Base-by-base conservation (phyloP, 164 flowering plant species). In the Berberis vulgaris region DNA sequence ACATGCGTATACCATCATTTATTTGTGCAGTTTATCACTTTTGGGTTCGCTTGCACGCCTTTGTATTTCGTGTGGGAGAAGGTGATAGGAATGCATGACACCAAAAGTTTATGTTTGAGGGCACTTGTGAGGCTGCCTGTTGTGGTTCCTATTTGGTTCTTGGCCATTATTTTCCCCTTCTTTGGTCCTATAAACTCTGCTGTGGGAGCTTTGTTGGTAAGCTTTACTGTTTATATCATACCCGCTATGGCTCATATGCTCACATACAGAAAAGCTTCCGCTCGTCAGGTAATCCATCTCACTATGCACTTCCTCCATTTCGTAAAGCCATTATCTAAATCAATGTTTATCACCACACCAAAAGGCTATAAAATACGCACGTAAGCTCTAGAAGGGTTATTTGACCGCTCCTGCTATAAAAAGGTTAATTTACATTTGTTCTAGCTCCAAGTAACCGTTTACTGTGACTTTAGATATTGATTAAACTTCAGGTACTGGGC, bases 11-110 rank as follows among this genome's bases (percentile, higher is more conserved):
- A 26, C 26, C 26, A 26, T 0, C 26, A 26, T 26, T 26, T 26
- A 26, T 26, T 26, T 46, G 45, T 49, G 42, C 53, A 91, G 96
- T 91, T 91, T 41, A 91, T 91, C 3, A 91, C 98, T 45, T 91
- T 91, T 69, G 98, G 98, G 59, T 91, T 91, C 62, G 98, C 98
- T 1, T 89, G 96, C 47, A 91, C 98, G 11, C 98, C 98, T 0
- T 65, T 91, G 69, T 91, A 91, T 79, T 91, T 91, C 59, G 98
- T 91, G 62, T 91, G 98, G 98, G 96, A 92, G 86, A 92, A 92
- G 71, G 94, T 89, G 64, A 89, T 92, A 3, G 98, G 98, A 49
- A 80, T 92, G 92, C 98, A 92, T 45, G 95, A 86, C 69, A 87
- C 98, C 0, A 89, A 66, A 72, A 92, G 96, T 78, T 81, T 92